phyloP scores from a whole-genome alignment of 495 filamentous ascomycete species.

The Neurospora africana region DNA sequence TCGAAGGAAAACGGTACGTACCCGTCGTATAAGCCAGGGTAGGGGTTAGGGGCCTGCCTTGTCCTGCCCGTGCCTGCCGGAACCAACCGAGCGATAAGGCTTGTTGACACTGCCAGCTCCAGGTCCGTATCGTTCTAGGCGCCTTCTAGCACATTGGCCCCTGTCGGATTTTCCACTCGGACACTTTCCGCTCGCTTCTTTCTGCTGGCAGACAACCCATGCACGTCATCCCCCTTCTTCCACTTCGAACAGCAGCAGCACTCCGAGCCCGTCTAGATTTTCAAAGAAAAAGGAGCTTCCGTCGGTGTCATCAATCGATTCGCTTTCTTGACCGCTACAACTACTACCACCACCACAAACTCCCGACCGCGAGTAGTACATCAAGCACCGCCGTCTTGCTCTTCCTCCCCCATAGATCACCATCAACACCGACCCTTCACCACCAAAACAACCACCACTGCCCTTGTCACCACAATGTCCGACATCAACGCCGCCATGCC shows the following conservation, averaged over 20 bases:
- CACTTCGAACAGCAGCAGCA: background rate
- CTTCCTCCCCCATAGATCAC: too few relatives aligned
- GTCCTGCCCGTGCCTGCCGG: background rate
- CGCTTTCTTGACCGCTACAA: background rate
- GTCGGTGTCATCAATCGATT: background rate
- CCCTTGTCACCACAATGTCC: background rate
- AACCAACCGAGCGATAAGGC: background rate
- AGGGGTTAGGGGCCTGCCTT: background rate
- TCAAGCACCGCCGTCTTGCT: background rate
- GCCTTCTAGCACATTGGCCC: background rate
- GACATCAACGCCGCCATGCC: constrained; percentile 1
- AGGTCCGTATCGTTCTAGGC: background rate
- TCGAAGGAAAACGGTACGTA: background rate
- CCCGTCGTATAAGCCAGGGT: background rate
- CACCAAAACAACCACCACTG: background rate
- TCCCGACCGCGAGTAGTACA: background rate
- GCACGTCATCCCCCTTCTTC: constrained; percentile 1
- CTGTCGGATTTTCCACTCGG: background rate
- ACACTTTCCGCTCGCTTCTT: background rate
- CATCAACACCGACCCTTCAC: background rate
- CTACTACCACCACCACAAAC: background rate
- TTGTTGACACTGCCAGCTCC: background rate
- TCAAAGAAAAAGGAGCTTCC: background rate
- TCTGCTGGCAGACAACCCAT: background rate
- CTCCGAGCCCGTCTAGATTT: background rate